Conservation (phyloP, 1,139 yeast species). For the Taiozyma sp. region DNA sequence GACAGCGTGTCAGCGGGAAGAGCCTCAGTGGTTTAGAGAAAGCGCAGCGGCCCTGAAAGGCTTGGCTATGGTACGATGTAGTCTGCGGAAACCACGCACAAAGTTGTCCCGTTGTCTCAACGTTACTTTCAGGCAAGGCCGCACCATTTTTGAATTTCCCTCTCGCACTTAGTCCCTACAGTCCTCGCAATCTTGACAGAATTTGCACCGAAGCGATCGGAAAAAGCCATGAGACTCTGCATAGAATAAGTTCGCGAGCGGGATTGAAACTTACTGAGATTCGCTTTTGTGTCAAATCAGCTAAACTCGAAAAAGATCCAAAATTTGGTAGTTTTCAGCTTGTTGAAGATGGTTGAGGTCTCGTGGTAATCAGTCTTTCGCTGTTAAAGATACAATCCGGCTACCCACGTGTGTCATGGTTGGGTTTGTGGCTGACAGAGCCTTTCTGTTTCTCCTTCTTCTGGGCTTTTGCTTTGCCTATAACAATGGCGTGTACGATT, state of each 20-base stretch:
- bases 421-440: background rate
- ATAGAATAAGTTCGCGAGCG: background rate
- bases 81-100: background rate
- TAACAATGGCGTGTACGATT: slow-evolving; percentile 13
- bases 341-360: background rate
- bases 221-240: background rate
- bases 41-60: too few species aligned
- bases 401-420: background rate
- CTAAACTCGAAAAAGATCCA: background rate
- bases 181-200: background rate
- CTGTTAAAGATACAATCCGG: background rate
- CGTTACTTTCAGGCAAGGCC: background rate
- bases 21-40: too few species aligned
- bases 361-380: background rate
- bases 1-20: background rate
- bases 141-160: background rate
- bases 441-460: background rate
- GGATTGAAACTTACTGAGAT: background rate
- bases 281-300: background rate
- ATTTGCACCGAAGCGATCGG: background rate
- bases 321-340: background rate
- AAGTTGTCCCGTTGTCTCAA: background rate
- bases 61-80: background rate
- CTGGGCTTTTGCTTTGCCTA: background rate
- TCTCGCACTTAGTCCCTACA: background rate